Evolutionary conservation across 306 rosid species (phyloP), one percentile per base, ranked within the genome.

Genomic region (Vigna angularis): DNA sequence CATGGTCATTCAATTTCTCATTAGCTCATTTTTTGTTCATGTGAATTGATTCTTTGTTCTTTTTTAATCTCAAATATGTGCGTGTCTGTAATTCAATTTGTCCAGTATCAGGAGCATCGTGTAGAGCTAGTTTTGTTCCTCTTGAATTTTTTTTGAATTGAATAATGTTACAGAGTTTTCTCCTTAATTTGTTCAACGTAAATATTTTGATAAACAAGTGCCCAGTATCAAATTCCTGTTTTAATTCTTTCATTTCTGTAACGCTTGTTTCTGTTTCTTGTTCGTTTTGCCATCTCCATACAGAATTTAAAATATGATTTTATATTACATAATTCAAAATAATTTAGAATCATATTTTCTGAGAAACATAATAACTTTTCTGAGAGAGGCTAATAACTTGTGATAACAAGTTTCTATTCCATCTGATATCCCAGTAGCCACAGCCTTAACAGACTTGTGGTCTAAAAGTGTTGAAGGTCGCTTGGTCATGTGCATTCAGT

Each of bases 11-110:
- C 34, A 56, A 15, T 20, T 80, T 73, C 16, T 66, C 18, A 67
- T 75, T 81, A 48, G 82, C 84, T 83, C 74, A 72, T 61, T 73
- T 80, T 62, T 30, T 59, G 36, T 57, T 55, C 62, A 53, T 78
- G 83, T 83, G 73, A 73, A 66, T 57, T 66, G 28, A 72, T 83
- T 71, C 77, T 68, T 82, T 74, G 20, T 68, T 50, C 16, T 34
- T 75, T 67, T 18, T 30, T 48, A 32, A 4, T n/a, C 6, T 32
- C 62, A 58, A 83, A 64, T n/a, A 9, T 78, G 61, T 49, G 85
- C 11, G 70, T 79, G 82, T 70, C 62, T 49, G 79, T 82, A 85
- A 40, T 61, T 74, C 64, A 52, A 69, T 69, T 78, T 78, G 15
- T 77, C 24, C 49, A 18, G 30, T 47, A 17, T 48, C 45, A 49